Percentiles rank a stretch among this genome's conserved stretches.
Conservation (phyloP, 2,329 filamentous ascomycete genomes). For the Botrytis paeoniae region DNA sequence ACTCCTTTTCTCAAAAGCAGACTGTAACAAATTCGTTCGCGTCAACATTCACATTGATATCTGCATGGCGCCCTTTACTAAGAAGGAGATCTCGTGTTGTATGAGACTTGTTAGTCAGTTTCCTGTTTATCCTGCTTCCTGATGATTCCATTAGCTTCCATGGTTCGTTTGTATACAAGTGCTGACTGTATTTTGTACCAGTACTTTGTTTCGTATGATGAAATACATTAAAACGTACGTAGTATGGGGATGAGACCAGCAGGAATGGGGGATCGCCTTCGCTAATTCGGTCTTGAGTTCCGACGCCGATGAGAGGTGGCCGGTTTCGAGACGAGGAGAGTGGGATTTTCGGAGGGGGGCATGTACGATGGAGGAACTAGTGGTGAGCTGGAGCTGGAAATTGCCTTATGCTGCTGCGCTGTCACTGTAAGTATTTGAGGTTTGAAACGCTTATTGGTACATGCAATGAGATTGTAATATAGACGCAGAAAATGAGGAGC, state of each 20-base stretch:
- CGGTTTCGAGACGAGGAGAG: not conserved
- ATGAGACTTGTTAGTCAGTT: not conserved
- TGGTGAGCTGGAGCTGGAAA: not conserved
- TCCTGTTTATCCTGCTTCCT: not conserved
- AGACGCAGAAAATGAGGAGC: not conserved
- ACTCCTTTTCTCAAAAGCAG: not conserved
- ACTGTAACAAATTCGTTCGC: not conserved
- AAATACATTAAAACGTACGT: not conserved
- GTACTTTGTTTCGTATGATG: not conserved
- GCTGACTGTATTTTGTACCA: slow-evolving; percentile 6
- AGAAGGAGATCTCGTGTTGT: not conserved
- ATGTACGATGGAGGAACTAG: not conserved
- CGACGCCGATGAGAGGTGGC: not conserved
- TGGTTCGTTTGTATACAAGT: not conserved
- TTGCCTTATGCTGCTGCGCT: not conserved
- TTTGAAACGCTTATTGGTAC: not conserved
- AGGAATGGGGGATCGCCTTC: slow-evolving; percentile 2
- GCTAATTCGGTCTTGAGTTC: slow-evolving; percentile 8
- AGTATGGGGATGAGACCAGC: not conserved
- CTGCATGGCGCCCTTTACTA: not conserved
- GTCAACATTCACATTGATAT: not conserved
- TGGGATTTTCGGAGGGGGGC: not conserved
- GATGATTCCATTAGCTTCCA: not conserved
- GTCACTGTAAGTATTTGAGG: not conserved
- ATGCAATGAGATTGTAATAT: not conserved